Evolutionary conservation across 2,329 filamentous ascomycete species (phyloP).

Genomic region (Pseudocercospora musae): DNA sequence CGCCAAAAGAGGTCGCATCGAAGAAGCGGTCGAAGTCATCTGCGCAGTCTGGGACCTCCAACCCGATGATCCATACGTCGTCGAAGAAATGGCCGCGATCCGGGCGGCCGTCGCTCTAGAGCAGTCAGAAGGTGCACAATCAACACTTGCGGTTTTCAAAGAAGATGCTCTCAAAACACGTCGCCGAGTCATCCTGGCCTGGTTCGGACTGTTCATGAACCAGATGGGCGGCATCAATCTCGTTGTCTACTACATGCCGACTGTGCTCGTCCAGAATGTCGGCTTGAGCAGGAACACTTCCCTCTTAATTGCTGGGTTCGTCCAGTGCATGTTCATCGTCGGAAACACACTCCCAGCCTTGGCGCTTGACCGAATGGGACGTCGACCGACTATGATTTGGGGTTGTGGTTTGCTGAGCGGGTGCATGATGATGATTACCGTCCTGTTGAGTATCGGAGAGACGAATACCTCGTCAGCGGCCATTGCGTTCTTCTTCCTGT

Average conservation of each 20-base stretch:
- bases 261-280: slow-evolving; percentile 45
- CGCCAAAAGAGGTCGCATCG: slow-evolving; percentile 29
- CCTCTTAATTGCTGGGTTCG: slow-evolving; percentile 45
- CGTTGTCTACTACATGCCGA: slow-evolving; percentile 42
- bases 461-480: slow-evolving; percentile 42
- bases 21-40: slow-evolving; percentile 27
- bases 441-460: slow-evolving; percentile 41
- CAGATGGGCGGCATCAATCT: slow-evolving; percentile 36
- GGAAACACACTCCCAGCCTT: slow-evolving; percentile 45
- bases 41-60: slow-evolving; percentile 27
- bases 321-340: slow-evolving; percentile 37
- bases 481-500: slow-evolving; percentile 48
- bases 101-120: slow-evolving; percentile 36
- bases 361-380: slow-evolving; percentile 40
- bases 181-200: slow-evolving; percentile 36
- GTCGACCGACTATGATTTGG: slow-evolving; percentile 28
- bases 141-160: slow-evolving; percentile 34
- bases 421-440: slow-evolving; percentile 37
- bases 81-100: slow-evolving; percentile 31
- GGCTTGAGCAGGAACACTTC: slow-evolving; percentile 41
- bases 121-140: slow-evolving; percentile 31
- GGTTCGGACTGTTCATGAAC: slow-evolving; percentile 40
- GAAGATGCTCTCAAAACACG: slow-evolving; percentile 37
- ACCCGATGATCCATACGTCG: slow-evolving; percentile 24
- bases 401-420: slow-evolving; percentile 27